Evolutionary conservation across 495 filamentous ascomycete genomes (phyloP).

Genomic region (Lasiosphaeria ovina): DNA sequence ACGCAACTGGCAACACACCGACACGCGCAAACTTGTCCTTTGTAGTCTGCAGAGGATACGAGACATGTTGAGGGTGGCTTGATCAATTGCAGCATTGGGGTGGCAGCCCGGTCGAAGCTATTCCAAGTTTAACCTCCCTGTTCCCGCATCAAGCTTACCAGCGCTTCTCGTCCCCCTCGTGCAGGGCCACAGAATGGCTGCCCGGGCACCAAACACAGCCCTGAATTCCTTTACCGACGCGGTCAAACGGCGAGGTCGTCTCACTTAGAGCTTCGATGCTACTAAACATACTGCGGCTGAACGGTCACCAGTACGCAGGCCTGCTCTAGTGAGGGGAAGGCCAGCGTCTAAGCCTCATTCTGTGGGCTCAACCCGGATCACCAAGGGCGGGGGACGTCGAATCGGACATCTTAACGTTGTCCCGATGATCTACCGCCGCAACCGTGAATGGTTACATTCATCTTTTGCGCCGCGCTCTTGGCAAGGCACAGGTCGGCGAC

Average conservation of each 20-base stretch:
- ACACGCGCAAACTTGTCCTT: not conserved
- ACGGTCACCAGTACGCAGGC: conserved; percentile 9
- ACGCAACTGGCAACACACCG: not conserved
- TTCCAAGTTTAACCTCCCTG: conserved; percentile 8
- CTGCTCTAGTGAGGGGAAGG: conserved; percentile 4
- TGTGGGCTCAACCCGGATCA: conserved; percentile 10
- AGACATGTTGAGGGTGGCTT: not conserved
- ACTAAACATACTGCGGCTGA: conserved; percentile 26
- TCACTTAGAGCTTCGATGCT: conserved; percentile 13
- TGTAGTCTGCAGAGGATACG: conserved; percentile 3
- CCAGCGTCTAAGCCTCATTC: conserved; percentile 15
- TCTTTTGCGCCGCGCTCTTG: conserved; percentile 8
- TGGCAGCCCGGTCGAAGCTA: conserved; percentile 6
- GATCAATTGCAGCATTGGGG: not conserved
- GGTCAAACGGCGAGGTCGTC: conserved; percentile 13
- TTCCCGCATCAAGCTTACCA: conserved; percentile 1
- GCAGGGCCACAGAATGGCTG: conserved; percentile 2
- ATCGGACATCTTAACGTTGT: conserved; percentile 9
- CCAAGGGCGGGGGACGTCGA: conserved; percentile 2
- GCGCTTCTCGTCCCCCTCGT: not conserved
- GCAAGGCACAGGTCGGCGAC: conserved; percentile 20
- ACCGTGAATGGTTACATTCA: conserved; percentile 17
- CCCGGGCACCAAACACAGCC: conserved; percentile 7
- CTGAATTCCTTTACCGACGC: conserved; percentile 10
- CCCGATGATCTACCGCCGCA: conserved; percentile 17